Base-by-base conservation (phyloP, 1,139 yeast species). In the Scheffersomyces lignicola region DNA sequence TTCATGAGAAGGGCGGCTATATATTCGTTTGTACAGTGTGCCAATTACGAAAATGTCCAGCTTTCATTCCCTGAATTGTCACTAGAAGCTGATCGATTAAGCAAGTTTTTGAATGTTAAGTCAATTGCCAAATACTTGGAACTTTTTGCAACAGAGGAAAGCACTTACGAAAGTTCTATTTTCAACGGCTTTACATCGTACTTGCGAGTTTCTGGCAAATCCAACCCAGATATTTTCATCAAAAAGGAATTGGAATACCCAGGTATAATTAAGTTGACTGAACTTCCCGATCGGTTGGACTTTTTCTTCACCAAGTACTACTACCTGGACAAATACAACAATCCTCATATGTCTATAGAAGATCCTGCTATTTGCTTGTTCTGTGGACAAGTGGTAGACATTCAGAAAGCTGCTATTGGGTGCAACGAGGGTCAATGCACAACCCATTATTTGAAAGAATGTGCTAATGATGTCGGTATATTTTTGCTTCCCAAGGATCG, bases 361-460 rank as follows among this genome's bases (percentile, higher is more conserved):
- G 96, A 89, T 45, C 95, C 96, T 0, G 96, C 96, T 0, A 67
- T 92, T 9, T 92, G 98, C 51, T 61, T 92, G 36, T 83, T 83
- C 45, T 92, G 98, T 60, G 94, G 90, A 1, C 64, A 67, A 10
- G 71, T 83, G 4, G 71, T 87, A 18, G 82, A 82, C 43, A 64
- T 82, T 18, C 97, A 90, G 48, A 76, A 71, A 35, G 56, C 62
- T 27, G 70, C 80, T 11, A 60, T 74, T 38, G 84, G 80, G 2
- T 62, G 60, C 34, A 54, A 55, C 37, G 63, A 65, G 16, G 94
- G 94, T 1, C 83, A 83, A 47, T 84, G 94, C 51, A 80, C 82
- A 5, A 66, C 78, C 28, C 94, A 84, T 56, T 67, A 63, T 27
- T 58, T 68, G 31, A 75, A 76, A 51, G 84, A 80, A 44, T 83